Conservation (phyloP, 192 early-diverging fungal genomes). For the Coemansia sp. region DNA sequence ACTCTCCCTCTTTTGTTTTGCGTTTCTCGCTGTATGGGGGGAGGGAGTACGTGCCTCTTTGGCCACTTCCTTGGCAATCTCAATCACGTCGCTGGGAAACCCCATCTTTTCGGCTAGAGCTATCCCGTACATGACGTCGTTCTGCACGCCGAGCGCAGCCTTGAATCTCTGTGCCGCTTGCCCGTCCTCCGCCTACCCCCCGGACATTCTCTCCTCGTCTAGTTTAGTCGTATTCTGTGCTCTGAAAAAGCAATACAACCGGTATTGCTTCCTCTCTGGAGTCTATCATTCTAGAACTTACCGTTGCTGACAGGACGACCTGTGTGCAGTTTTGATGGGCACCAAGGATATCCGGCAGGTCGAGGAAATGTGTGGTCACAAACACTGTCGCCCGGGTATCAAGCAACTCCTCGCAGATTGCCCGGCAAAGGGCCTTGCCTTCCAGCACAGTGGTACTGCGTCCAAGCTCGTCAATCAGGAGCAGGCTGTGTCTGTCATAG, state of each 20-base stretch:
- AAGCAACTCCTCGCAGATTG: constrained; percentile 66
- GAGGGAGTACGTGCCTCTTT: too few relatives aligned
- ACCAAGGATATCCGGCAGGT: constrained; percentile 52
- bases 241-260: too few relatives aligned
- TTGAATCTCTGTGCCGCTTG: constrained; percentile 7
- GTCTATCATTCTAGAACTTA: too few relatives aligned
- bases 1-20: too few relatives aligned
- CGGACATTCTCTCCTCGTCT: too few relatives aligned
- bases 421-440: constrained; percentile 65
- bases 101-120: constrained; percentile 26
- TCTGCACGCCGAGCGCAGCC: constrained; percentile 13
- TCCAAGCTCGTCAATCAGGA: constrained; percentile 91
- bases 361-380: constrained; percentile 76
- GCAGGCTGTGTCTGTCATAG: constrained; percentile 59
- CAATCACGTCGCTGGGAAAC: constrained; percentile 19
- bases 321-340: constrained; percentile 48
- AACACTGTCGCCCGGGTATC: constrained; percentile 55
- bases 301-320: constrained; percentile 17
- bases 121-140: constrained; percentile 35
- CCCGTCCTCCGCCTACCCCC: neutral
- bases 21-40: too few relatives aligned
- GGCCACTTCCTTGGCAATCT: constrained; percentile 38
- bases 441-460: constrained; percentile 52
- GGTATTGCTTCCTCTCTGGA: too few relatives aligned
- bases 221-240: too few relatives aligned